Evolutionary conservation across 257 asterid species (phyloP).

Genomic region (Schizonepeta tenuifolia): DNA sequence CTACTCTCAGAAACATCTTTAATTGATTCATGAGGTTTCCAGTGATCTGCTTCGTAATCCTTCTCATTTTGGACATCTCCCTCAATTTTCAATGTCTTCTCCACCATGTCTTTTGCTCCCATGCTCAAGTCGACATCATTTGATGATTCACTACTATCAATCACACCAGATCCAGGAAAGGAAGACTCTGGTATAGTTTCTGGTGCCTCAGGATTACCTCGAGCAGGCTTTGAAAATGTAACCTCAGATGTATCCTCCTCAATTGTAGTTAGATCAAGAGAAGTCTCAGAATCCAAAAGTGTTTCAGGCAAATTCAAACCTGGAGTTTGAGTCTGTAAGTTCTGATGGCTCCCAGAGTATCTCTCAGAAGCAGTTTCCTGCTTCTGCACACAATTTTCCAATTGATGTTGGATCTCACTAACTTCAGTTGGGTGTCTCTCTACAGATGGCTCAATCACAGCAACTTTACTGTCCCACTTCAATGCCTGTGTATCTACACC

Average conservation of each 20-base stretch:
- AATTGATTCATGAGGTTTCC: slow-evolving; percentile 64
- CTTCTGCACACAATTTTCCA: slow-evolving; percentile 43
- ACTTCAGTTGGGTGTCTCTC: slow-evolving; percentile 45
- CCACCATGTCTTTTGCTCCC: slow-evolving; percentile 48
- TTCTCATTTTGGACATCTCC: slow-evolving; percentile 48
- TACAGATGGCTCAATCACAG: slow-evolving; percentile 36
- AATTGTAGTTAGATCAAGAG: slow-evolving; percentile 45
- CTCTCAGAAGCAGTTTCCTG: slow-evolving; percentile 50
- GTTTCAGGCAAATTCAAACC: slow-evolving; percentile 64
- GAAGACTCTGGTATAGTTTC: slow-evolving; percentile 36
- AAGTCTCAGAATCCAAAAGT: slow-evolving; percentile 52
- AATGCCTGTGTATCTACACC: slow-evolving; percentile 50
- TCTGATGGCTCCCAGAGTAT: slow-evolving; percentile 42
- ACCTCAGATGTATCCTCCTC: slow-evolving; percentile 59
- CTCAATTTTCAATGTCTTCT: slow-evolving; percentile 50
- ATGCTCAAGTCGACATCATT: slow-evolving; percentile 35
- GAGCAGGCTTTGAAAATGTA: slow-evolving; percentile 42
- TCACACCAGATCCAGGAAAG: slow-evolving; percentile 39
- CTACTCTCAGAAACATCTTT: slow-evolving; percentile 55
- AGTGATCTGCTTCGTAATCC: slow-evolving; percentile 54
- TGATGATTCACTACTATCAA: slow-evolving; percentile 45
- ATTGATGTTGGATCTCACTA: slow-evolving; percentile 42
- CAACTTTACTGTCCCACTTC: slow-evolving; percentile 49
- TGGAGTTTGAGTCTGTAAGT: slow-evolving; percentile 39
- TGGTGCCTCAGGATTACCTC: slow-evolving; percentile 39